Base-by-base conservation (phyloP, 371 early-diverging fungal genomes). In the Mycotypha africana region DNA sequence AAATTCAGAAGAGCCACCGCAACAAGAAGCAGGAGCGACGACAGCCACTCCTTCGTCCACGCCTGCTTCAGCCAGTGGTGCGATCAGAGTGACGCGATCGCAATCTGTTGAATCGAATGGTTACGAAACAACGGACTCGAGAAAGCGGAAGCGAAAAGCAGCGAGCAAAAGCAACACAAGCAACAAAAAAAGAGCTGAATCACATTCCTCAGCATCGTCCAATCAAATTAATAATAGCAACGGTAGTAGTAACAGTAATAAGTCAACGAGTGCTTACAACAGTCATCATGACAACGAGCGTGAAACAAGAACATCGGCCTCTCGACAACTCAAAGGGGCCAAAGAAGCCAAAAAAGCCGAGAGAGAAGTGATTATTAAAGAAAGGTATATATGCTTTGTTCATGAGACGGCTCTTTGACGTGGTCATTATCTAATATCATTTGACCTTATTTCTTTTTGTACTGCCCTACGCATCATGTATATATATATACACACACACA, bases 71-170 rank as follows among this genome's bases (percentile, higher is more conserved):
- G n/a, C 30, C 10, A 19, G 12, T 30, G 41, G 34, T 43, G 50
- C 26, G 10, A 38, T 43, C n/a, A 38, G 44, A 39, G 45, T 50
- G 25, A 55, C 59, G 52, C 59, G 59, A 26, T 55, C 63, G 14
- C 55, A 54, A 23, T 63, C 63, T 15, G 51, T 58, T 34, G 59
- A 63, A 19, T 49, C 56, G 8, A 59, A 46, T 48, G 55, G 49
- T 4, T 58, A 52, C 22, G 53, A 58, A 38, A 51, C 52, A 19
- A 38, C 47, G 1, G 51, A 50, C 17, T 42, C 51, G 11, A 51
- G 45, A 35, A 60, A 55, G 17, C 23, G 52, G 42, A 54, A 48
- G 17, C 35, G 56, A 45, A 55, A 60, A 24, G 26, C 47, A 22
- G 47, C 34, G 9, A 33, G 10, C 15, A 33, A 9, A 4, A 33